phyloP scores from a whole-genome alignment of 108 stramenopile genomes.

The Cyclotella cryptica region DNA sequence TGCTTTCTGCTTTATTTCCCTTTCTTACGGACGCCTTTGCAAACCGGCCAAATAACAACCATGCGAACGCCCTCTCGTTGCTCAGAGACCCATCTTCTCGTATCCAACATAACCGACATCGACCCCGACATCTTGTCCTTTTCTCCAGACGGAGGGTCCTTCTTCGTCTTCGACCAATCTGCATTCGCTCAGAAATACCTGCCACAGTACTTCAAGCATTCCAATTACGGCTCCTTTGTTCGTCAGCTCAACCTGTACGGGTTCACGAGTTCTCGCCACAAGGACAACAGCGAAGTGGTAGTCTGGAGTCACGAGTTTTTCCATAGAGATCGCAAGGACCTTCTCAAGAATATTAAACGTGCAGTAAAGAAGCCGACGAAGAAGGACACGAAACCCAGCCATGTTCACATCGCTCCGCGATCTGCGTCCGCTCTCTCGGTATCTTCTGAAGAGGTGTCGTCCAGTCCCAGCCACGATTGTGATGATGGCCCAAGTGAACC shows the following conservation, averaged over 20 bases:
- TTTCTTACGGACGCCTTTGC: background rate
- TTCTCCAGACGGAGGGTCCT: constrained; percentile 12
- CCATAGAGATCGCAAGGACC: constrained; percentile 24
- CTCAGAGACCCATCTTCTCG: constrained; percentile 19
- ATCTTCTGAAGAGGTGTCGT: constrained; percentile 25
- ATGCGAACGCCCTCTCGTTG: background rate
- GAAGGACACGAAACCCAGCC: constrained; percentile 8
- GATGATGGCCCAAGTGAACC: background rate
- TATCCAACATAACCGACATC: constrained; percentile 3
- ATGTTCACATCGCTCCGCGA: constrained; percentile 17
- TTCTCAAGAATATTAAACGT: constrained; percentile 26
- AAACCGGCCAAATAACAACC: background rate
- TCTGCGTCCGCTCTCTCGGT: constrained; percentile 21
- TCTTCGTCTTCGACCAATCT: constrained; percentile 23
- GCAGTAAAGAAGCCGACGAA: constrained; percentile 17
- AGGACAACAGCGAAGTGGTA: constrained; percentile 23
- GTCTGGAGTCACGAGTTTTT: constrained; percentile 34
- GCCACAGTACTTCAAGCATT: constrained; percentile 64
- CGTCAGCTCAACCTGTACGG: constrained; percentile 67
- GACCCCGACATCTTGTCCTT: constrained; percentile 11
- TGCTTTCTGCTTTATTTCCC: background rate
- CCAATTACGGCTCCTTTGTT: constrained; percentile 62
- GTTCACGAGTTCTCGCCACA: constrained; percentile 33
- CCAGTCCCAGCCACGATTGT: constrained; percentile 12
- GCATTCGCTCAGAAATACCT: constrained; percentile 31